Evolutionary conservation across 78 protist genomes (phyloP).

Genomic region (Planoprotostelium fungivorum): DNA sequence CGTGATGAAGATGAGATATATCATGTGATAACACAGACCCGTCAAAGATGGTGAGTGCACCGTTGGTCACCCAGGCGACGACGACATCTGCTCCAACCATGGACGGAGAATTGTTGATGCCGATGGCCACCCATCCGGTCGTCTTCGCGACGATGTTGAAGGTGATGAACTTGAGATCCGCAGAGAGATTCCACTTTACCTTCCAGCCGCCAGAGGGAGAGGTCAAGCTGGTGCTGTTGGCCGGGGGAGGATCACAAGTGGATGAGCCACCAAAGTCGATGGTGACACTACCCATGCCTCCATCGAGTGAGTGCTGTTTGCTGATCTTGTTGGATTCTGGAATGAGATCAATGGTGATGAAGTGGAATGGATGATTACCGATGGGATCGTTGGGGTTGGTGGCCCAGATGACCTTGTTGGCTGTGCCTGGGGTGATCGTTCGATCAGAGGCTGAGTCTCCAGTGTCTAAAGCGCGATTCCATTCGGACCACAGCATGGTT

Average conservation of each 20-base stretch:
- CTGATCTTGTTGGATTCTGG: neutral
- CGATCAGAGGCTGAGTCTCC: neutral
- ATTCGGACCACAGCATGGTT: neutral
- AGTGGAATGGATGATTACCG: neutral
- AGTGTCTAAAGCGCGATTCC: neutral
- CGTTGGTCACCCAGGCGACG: neutral
- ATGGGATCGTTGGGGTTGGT: neutral
- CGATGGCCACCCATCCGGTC: conserved; percentile 4
- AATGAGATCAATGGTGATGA: too few relatives aligned
- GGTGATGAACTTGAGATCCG: neutral
- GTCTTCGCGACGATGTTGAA: neutral
- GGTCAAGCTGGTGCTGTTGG: neutral
- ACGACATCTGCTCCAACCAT: conserved; percentile 2
- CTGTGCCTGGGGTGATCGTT: neutral
- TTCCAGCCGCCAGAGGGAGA: neutral
- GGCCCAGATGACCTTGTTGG: neutral
- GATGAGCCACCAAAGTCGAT: neutral
- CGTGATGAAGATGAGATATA: too few relatives aligned
- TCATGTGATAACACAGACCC: neutral
- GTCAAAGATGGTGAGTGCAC: neutral
- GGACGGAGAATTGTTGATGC: neutral
- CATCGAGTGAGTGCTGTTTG: neutral
- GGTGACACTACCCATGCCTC: neutral
- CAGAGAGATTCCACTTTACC: conserved; percentile 1
- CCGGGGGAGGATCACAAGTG: neutral